Evolutionary conservation across 805 yeast species (phyloP).

Genomic region (Barnettozyma populi): DNA sequence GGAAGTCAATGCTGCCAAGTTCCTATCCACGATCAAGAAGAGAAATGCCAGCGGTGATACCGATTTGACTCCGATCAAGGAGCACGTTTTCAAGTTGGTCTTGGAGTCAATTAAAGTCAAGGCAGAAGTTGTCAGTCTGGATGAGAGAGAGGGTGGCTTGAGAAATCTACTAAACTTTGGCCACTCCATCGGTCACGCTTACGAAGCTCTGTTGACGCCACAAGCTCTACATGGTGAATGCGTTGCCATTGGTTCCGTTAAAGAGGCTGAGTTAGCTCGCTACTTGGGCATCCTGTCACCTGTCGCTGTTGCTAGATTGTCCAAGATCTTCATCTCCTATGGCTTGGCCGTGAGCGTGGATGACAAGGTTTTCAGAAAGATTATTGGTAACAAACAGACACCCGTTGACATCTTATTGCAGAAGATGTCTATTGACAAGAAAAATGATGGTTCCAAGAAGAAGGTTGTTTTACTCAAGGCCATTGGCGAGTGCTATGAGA

Average conservation of each 20-base stretch:
- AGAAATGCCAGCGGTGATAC: conserved; percentile 44
- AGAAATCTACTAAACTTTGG: conserved; percentile 93
- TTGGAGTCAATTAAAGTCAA: conserved; percentile 83
- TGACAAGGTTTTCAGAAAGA: conserved; percentile 64
- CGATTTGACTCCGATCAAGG: conserved; percentile 62
- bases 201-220: conserved; percentile 95
- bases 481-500: conserved; percentile 87
- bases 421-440: conserved; percentile 94
- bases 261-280: conserved; percentile 94
- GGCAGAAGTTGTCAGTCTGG: conserved; percentile 88
- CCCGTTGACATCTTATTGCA: conserved; percentile 70
- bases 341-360: conserved; percentile 76
- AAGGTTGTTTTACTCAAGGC: conserved; percentile 77
- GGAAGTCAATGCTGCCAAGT: conserved; percentile 66
- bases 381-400: conserved; percentile 64
- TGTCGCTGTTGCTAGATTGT: conserved; percentile 86
- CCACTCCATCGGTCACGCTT: conserved; percentile 96
- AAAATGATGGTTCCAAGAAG: conserved; percentile 89
- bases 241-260: conserved; percentile 94
- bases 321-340: conserved; percentile 79
- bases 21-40: conserved; percentile 59
- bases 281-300: conserved; percentile 85
- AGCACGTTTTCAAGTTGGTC: conserved; percentile 74
- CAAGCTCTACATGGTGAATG: conserved; percentile 97
- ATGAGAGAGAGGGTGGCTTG: conserved; percentile 92